Evolutionary conservation across 2,329 filamentous ascomycete genomes (phyloP).

Genomic region (Fusarium sp.): DNA sequence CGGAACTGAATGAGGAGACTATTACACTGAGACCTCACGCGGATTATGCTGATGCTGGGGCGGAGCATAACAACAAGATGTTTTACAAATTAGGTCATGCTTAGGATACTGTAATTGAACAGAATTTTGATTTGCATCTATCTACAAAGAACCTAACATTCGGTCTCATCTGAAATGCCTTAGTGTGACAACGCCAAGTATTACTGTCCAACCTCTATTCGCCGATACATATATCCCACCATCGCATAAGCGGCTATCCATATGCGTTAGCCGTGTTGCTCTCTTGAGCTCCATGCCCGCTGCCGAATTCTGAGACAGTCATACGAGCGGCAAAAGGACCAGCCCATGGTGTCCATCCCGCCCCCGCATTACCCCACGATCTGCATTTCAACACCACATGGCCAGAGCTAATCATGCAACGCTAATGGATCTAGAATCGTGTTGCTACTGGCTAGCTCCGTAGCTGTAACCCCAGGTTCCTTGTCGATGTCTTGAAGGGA

Average conservation of each 20-base stretch:
- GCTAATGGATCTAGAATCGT: accelerated
- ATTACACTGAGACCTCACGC: not conserved
- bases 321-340: not conserved
- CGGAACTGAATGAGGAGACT: not conserved
- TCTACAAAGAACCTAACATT: no score
- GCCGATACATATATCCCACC: no score
- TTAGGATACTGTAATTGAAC: not conserved
- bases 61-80: conserved; percentile 6
- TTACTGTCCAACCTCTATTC: no score
- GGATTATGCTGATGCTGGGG: not conserved
- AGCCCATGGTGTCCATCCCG: not conserved
- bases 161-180: no score
- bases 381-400: not conserved
- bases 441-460: accelerated
- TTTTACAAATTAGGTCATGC: not conserved
- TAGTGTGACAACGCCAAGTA: no score
- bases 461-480: not conserved
- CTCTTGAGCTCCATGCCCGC: not conserved
- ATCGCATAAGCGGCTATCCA: no score
- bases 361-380: not conserved
- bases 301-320: not conserved
- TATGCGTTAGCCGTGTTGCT: no score
- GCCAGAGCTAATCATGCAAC: not conserved
- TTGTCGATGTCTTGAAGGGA: no score
- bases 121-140: no score